Percentiles rank a stretch among this genome's conserved stretches.
Evolutionary conservation across 805 yeast genomes (phyloP).

Genomic region (Ogataea minuta): DNA sequence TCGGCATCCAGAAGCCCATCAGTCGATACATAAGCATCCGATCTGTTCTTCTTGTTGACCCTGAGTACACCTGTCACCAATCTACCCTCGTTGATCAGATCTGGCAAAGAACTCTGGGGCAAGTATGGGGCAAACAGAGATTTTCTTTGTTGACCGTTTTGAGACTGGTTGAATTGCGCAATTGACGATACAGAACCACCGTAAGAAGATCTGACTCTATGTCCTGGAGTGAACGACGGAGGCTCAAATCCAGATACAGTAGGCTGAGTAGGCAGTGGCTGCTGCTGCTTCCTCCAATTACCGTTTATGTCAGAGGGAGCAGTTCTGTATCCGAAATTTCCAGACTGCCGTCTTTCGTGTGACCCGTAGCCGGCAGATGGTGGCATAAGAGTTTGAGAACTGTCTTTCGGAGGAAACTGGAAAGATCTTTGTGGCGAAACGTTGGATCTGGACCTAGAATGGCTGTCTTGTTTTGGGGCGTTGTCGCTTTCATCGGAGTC

Average conservation of each 20-base stretch:
- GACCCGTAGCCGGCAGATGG: slow-evolving; percentile 53
- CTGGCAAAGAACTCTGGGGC: slow-evolving; percentile 91
- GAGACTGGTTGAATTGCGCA: slow-evolving; percentile 34
- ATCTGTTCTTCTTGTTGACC: slow-evolving; percentile 93
- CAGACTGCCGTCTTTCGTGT: slow-evolving; percentile 43
- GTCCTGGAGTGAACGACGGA: slow-evolving; percentile 67
- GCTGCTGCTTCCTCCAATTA: slow-evolving; percentile 67
- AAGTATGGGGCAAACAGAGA: slow-evolving; percentile 94
- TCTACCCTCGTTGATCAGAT: slow-evolving; percentile 82
- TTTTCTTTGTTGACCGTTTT: slow-evolving; percentile 51
- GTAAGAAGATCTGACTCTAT: slow-evolving; percentile 70
- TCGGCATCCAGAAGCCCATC: slow-evolving; percentile 96
- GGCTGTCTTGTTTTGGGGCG: slow-evolving; percentile 14
- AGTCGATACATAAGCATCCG: slow-evolving; percentile 98
- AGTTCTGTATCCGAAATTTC: slow-evolving; percentile 38
- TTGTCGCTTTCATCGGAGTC: slow-evolving; percentile 18
- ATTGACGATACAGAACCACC: slow-evolving; percentile 61
- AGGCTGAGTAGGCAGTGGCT: slow-evolving; percentile 26
- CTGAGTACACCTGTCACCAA: slow-evolving; percentile 89
- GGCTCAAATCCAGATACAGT: slow-evolving; percentile 25
- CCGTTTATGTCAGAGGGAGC: slow-evolving; percentile 48
- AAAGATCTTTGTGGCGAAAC: slow-evolving; percentile 46
- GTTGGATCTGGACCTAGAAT: slow-evolving; percentile 35
- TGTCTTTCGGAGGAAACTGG: slow-evolving; percentile 63
- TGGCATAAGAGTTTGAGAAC: slow-evolving; percentile 39